Evolutionary conservation across 192 early-diverging fungal genomes (phyloP).

Genomic region (Coemansia sp.): DNA sequence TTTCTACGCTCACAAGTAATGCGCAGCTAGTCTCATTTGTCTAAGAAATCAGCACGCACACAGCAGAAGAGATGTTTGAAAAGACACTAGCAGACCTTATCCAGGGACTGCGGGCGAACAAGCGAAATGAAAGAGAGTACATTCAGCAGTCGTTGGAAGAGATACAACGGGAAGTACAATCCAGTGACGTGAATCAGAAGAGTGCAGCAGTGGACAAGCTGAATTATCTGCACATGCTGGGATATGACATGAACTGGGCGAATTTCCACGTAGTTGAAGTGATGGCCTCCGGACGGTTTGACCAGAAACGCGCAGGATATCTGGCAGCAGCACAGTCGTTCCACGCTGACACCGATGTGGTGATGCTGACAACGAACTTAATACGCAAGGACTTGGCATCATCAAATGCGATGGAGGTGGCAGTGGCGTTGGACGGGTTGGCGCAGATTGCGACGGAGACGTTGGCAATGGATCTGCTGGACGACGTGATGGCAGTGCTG

Average conservation of each 20-base stretch:
- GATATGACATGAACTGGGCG: constrained; percentile 97
- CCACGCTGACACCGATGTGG: constrained; percentile 87
- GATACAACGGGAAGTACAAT: constrained; percentile 82
- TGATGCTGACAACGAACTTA: constrained; percentile 95
- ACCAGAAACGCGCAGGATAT: constrained; percentile 89
- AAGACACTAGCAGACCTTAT: constrained; percentile 84
- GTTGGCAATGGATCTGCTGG: constrained; percentile 81
- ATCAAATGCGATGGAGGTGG: constrained; percentile 76
- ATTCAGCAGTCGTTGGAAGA: constrained; percentile 85
- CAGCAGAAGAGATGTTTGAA: background rate
- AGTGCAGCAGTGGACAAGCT: constrained; percentile 88
- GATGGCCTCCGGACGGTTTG: constrained; percentile 85
- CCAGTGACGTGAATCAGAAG: constrained; percentile 83
- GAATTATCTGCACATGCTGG: constrained; percentile 89
- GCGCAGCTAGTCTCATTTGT: background rate
- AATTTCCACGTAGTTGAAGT: constrained; percentile 95
- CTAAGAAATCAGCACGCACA: background rate
- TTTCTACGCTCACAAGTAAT: background rate
- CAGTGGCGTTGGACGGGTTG: constrained; percentile 87
- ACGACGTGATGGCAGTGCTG: constrained; percentile 83
- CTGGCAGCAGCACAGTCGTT: constrained; percentile 88
- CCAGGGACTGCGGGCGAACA: constrained; percentile 89
- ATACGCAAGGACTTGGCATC: constrained; percentile 96
- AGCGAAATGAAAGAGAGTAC: constrained; percentile 83
- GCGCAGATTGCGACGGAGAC: constrained; percentile 91